Base-by-base conservation (phyloP, 257 asterid species). In the Nicotiana paniculata region DNA sequence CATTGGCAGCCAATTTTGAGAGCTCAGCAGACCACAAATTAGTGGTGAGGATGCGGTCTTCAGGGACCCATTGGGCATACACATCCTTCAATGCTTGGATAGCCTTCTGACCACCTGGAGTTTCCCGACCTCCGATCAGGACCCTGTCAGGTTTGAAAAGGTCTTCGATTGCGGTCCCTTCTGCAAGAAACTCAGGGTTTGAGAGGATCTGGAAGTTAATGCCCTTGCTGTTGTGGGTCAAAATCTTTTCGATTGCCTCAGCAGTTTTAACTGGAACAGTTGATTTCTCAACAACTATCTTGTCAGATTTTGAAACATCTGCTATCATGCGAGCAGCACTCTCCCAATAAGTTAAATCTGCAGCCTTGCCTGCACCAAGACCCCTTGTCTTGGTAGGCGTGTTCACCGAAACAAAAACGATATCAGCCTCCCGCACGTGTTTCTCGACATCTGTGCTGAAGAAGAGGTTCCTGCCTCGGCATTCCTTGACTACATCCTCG, bases 271-370 rank as follows among this genome's bases (percentile, higher is more conserved):
- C 87, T 1, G 87, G 87, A 28, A 84, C 87, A 39, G 87, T 81
- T 15, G 87, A 84, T 68, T 84, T 81, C 82, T 84, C 87, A 58
- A 84, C 87, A 21, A 84, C 84, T 59, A 84, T 84, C 17, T 84
- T 84, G 69, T 84, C 79, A 55, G 87, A 84, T 76, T 81, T 84
- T 12, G 87, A 75, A 33, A 81, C 87, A 43, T 84, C 87, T 18
- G 87, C 87, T 33, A 84, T 84, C 87, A 84, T 84, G 79, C 87
- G 84, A 9, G 87, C 87, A 5, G 87, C 87, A 75, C 87, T 81
- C 84, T 84, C 87, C 87, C 87, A 84, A 32, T 84, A 84, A 43
- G 87, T 84, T 35, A 84, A 64, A 76, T 84, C 87, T 37, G 84
- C 87, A 37, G 87, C 87, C 79, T 84, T 84, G 61, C 87, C 87